Conservation (phyloP, 1,139 yeast species). For the Sugiyamaella castrensis region DNA sequence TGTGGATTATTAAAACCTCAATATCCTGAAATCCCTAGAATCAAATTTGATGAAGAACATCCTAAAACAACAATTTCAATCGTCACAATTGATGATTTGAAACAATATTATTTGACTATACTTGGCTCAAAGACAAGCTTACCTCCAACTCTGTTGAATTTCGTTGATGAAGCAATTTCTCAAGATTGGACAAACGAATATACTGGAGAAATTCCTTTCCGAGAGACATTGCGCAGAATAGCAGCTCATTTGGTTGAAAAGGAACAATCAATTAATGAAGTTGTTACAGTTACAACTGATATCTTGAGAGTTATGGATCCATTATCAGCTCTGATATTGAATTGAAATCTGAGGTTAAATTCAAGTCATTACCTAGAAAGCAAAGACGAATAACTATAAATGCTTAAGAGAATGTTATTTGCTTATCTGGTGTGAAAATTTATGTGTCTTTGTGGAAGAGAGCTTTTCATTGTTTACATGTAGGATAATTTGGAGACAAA, state of each 20-base stretch:
- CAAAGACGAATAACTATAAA: conserved; percentile 8
- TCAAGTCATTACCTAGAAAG: conserved; percentile 12
- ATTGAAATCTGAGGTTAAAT: conserved; percentile 4
- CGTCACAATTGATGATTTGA: conserved; percentile 6
- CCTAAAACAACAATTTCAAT: not conserved
- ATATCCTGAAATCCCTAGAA: not conserved
- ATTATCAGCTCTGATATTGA: conserved; percentile 10
- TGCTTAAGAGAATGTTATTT: conserved; percentile 10
- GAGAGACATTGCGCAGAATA: conserved; percentile 10
- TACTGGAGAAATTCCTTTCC: conserved; percentile 10
- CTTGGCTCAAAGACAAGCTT: conserved; percentile 9
- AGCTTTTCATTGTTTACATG: conserved; percentile 15
- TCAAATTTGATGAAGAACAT: conserved; percentile 4
- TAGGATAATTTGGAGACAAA: conserved; percentile 13
- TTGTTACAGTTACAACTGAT: conserved; percentile 11
- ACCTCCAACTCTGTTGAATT: conserved; percentile 2
- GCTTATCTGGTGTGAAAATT: conserved; percentile 7
- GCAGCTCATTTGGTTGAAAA: conserved; percentile 4
- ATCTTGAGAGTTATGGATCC: conserved; percentile 13
- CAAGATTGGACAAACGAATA: conserved; percentile 10
- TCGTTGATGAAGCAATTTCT: conserved; percentile 5
- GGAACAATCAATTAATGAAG: not conserved
- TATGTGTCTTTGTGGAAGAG: conserved; percentile 9
- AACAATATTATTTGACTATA: conserved; percentile 4
- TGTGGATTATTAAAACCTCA: conserved; percentile 1